Evolutionary conservation across 345 rosid genomes (phyloP), one percentile per base, ranked within the genome.

Genomic region (Adansonia digitata): DNA sequence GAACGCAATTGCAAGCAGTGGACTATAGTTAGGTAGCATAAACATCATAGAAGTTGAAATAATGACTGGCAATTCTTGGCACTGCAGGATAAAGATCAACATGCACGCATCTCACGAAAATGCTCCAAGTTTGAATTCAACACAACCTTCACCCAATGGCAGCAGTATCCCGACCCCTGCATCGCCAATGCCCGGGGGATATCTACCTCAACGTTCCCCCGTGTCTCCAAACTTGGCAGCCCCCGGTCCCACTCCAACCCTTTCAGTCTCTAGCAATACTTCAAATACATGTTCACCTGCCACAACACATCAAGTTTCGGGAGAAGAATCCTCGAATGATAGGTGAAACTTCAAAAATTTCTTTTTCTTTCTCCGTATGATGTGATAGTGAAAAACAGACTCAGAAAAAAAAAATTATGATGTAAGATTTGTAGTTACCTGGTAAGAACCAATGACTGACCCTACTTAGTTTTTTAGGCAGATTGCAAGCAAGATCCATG

Each of bases 81-180:
- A 76, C 75, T 83, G 84, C 92, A 90, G 94, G 86, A 94, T 94
- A 73, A 92, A 85, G 80, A 80, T 94, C 31, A 91, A 94, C 81
- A 92, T 91, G 98, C 78, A 90, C 72, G 85, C 93, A 7, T 80
- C 92, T 55, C 90, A 85, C 39, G 91, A 85, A 37, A 88, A 84
- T 78, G 55, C 76, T 77, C 78, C 86, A 4, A 80, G 67, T 24
- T 75, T 85, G 57, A 80, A 70, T 70, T 80, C 86, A 3, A 67
- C 78, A 6, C 78, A 79, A 45, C 85, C 82, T 2, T 85, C 85
- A 61, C 79, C 74, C 13, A 52, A 18, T 12, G 81, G 61, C 18
- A 73, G 81, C 5, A 75, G 77, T 73, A 81, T 82, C 18, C 79
- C 81, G 48, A 74, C 76, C 46, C 74, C 84, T 13, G 45, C 64